Conservation (phyloP, 2,329 filamentous ascomycete genomes). For the Dendryphion nanum region DNA sequence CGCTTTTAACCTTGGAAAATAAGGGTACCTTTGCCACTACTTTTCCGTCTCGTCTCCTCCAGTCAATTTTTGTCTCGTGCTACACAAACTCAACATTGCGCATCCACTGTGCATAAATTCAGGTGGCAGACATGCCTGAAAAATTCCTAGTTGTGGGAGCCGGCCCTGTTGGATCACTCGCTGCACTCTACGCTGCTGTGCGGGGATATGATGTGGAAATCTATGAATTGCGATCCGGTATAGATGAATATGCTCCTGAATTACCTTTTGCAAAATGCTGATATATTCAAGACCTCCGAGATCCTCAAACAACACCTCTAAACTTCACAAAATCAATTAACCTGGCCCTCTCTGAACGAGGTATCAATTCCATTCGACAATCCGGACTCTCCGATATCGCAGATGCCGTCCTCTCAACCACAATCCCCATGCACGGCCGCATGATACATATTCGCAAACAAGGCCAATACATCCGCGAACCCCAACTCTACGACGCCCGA, state of each 20-base stretch:
- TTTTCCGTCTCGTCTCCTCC: too few species aligned
- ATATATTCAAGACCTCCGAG: constrained; percentile 70
- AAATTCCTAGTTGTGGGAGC: constrained; percentile 86
- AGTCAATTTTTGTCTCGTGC: too few species aligned
- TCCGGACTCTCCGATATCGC: constrained; percentile 67
- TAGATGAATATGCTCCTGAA: constrained; percentile 25
- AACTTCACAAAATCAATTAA: constrained; percentile 99
- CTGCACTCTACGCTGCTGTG: constrained; percentile 86
- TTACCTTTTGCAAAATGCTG: background rate
- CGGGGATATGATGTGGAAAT: constrained; percentile 88
- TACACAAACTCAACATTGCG: too few species aligned
- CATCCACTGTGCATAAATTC: too few species aligned
- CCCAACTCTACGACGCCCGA: constrained; percentile 89
- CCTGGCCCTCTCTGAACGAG: constrained; percentile 86
- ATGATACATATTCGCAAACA: constrained; percentile 83
- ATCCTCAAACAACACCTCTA: constrained; percentile 76
- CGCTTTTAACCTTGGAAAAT: too few species aligned
- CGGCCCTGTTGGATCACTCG: constrained; percentile 88
- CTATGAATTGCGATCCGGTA: constrained; percentile 90
- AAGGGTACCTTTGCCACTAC: too few species aligned
- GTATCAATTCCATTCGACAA: constrained; percentile 80
- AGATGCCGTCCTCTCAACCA: constrained; percentile 69
- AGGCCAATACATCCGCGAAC: constrained; percentile 68
- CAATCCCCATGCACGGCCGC: constrained; percentile 90
- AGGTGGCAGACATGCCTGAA: constrained; percentile 43